phyloP scores from a whole-genome alignment of 2,329 filamentous ascomycete species.

The Amylocarpus encephaloides region DNA sequence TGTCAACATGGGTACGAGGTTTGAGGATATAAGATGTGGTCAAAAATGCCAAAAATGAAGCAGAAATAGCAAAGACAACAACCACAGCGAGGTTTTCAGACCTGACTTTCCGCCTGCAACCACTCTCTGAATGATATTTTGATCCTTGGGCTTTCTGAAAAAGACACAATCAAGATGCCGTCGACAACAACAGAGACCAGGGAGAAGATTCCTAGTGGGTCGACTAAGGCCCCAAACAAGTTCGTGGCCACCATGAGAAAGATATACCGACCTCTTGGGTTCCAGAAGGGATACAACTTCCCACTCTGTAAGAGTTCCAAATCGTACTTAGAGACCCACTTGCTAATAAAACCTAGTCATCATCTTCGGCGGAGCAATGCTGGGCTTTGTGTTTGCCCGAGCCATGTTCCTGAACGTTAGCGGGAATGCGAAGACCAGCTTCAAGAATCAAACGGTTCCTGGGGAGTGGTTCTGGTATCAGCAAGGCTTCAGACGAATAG shows the following conservation, averaged over 20 bases:
- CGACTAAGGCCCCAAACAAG: not conserved
- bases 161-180: too few species aligned
- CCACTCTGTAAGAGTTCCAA: conserved; percentile 35
- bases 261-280: conserved; percentile 58
- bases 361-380: conserved; percentile 22
- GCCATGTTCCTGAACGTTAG: conserved; percentile 15
- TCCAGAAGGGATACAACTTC: conserved; percentile 51
- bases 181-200: too few species aligned
- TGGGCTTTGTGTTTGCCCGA: conserved; percentile 19
- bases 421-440: conserved; percentile 26
- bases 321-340: not conserved
- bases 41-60: too few species aligned
- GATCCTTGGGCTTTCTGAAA: too few species aligned
- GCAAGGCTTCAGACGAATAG: conserved; percentile 30
- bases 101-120: too few species aligned
- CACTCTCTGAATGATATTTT: too few species aligned
- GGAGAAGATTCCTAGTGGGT: not conserved
- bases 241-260: conserved; percentile 5
- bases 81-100: too few species aligned
- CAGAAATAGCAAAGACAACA: too few species aligned
- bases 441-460: conserved; percentile 24
- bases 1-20: too few species aligned
- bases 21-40: too few species aligned
- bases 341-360: conserved; percentile 4
- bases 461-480: conserved; percentile 41